Base-by-base conservation (phyloP, 2,329 filamentous ascomycete species). In the Endothia cerciana region DNA sequence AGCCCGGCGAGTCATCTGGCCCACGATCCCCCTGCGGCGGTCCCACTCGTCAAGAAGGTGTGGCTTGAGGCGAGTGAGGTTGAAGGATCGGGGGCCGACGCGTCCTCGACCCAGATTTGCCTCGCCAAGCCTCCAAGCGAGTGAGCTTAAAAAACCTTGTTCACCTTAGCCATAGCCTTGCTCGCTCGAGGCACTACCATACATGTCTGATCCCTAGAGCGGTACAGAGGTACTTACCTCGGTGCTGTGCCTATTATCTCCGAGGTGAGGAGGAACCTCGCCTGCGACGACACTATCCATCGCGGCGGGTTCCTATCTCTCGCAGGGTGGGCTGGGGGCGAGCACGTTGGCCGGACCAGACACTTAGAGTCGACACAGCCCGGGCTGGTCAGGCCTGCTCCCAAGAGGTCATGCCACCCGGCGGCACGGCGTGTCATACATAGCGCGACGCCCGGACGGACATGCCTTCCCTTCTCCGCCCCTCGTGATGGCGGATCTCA, bases 111-210 rank as follows among this genome's bases (percentile, higher is more conserved):
- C 60, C 62, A 41, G 60, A 43, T 53, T 58, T 53, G 58, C 25
- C 7, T 30, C 56, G 62, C 62, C 58, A 67, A 64, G 58, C 40
- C 65, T 19, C 49, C 65, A 65, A 67, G 62, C 65, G 65, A 67
- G 15, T 57, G 62, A 67, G 61, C 58, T 67, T 67, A 67, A 65
- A 67, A 67, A 55, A 58, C 62, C 59, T 67, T 65, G 62, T 64
- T 65, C 57, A 28, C 36, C 49, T 65, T 41, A 63, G 58, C 59
- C 45, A 47, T 36, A 63, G 53, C 45, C 41, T 30, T 51, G 38
- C 55, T 17, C 43, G 55, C 47, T 33, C 17, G 41, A 45, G 61
- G 64, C 43, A 49, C 41, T 43, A 51, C 60, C 25, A 17, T 30
- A 47, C 25, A 60, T 22, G 30, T 51, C 28, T 51, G 25, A 51